These are phyloP conservation scores for Elongisporangium undulatum DNA, from an alignment of 352 stramenopile species.

Conservation along the genomic window DNA sequence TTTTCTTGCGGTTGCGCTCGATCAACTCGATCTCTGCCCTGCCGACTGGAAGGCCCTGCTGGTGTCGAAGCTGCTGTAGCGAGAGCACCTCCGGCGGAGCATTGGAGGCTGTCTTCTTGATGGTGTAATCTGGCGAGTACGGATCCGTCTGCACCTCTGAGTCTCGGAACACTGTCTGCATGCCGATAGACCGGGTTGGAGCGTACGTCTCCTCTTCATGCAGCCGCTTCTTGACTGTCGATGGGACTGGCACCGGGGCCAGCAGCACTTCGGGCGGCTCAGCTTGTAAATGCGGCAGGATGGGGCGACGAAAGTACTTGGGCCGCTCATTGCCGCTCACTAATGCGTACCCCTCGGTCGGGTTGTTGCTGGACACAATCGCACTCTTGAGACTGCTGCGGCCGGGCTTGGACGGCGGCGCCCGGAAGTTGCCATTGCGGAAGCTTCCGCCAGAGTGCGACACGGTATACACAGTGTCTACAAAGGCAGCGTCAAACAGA, in stretches of 20 bases:
- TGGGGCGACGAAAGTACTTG: conserved; percentile 89
- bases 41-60: conserved; percentile 72
- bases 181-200: conserved; percentile 63
- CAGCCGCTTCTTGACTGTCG: conserved; percentile 21
- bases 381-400: conserved; percentile 19
- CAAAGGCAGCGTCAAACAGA: background rate
- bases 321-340: conserved; percentile 71
- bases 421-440: conserved; percentile 52
- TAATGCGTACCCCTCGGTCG: conserved; percentile 26
- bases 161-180: conserved; percentile 92
- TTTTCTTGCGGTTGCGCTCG: conserved; percentile 84
- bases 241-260: conserved; percentile 37
- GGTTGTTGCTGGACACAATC: conserved; percentile 18
- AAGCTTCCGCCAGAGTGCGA: conserved; percentile 61
- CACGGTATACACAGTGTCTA: conserved; percentile 76
- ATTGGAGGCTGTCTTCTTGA: conserved; percentile 50
- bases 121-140: conserved; percentile 91
- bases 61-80: conserved; percentile 65
- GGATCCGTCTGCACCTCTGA: conserved; percentile 92
- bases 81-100: conserved; percentile 79
- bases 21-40: conserved; percentile 89
- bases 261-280: conserved; percentile 86
- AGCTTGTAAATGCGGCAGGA: conserved; percentile 85
- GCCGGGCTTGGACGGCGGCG: conserved; percentile 18
- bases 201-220: conserved; percentile 27